Conservation (phyloP, 2,329 filamentous ascomycete species). For the Fusarium sp. region DNA sequence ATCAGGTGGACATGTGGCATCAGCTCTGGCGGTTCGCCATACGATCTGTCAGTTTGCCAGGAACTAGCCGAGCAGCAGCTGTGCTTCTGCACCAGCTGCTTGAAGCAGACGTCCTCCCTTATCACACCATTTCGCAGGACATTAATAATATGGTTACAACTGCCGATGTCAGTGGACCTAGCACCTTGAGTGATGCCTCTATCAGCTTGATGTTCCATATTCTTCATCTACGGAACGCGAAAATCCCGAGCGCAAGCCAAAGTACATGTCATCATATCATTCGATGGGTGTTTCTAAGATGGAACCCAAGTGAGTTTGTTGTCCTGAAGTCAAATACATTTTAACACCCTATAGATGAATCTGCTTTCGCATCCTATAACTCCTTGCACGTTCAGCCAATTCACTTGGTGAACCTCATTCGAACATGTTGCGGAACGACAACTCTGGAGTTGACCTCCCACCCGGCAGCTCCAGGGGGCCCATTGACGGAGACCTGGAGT, state of each 20-base stretch:
- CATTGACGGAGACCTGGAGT: conserved; percentile 59
- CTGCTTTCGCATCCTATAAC: conserved; percentile 71
- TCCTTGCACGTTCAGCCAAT: conserved; percentile 70
- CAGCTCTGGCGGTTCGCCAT: conserved; percentile 79
- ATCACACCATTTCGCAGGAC: conserved; percentile 72
- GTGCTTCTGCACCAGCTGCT: conserved; percentile 76
- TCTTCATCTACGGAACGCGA: conserved; percentile 70
- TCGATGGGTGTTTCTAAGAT: conserved; percentile 83
- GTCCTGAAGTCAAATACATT: not conserved
- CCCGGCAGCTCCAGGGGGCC: conserved; percentile 55
- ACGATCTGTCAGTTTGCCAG: conserved; percentile 74
- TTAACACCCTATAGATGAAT: conserved; percentile 64
- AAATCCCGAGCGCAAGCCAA: conserved; percentile 74
- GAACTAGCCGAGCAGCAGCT: conserved; percentile 80
- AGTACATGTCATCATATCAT: conserved; percentile 76
- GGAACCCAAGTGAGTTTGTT: conserved; percentile 75
- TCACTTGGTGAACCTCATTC: conserved; percentile 75
- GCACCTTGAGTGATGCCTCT: conserved; percentile 80
- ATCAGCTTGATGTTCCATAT: conserved; percentile 76
- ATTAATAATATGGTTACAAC: conserved; percentile 77
- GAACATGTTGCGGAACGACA: conserved; percentile 69
- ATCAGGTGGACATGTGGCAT: conserved; percentile 65
- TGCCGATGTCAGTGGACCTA: conserved; percentile 84
- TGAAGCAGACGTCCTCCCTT: conserved; percentile 70
- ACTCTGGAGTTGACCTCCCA: conserved; percentile 44